These are phyloP conservation scores for Annulohypoxylon nitens DNA, from an alignment of 495 filamentous ascomycete species.

Conservation along the genomic window DNA sequence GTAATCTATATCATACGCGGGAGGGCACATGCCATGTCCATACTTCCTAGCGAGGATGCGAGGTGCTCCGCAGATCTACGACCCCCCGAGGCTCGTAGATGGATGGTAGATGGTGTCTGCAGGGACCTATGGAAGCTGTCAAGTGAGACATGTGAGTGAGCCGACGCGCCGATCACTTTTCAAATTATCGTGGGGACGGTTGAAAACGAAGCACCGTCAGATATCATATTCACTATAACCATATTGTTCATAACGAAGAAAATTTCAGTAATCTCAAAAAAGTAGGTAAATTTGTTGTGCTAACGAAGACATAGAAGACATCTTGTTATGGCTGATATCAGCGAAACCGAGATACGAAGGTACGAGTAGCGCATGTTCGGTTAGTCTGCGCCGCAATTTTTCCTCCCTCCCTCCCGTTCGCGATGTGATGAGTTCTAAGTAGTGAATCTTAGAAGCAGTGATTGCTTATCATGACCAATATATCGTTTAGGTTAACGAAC, in stretches of 20 bases:
- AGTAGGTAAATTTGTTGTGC: constrained; percentile 27
- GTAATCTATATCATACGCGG: constrained; percentile 39
- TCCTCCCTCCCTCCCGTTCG: constrained; percentile 1
- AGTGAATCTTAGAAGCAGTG: constrained; percentile 25
- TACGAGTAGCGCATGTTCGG: constrained; percentile 1
- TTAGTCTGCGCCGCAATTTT: background rate
- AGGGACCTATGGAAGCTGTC: constrained; percentile 14
- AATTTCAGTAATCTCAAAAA: constrained; percentile 10
- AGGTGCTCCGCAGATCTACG: constrained; percentile 10
- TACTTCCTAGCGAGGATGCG: constrained; percentile 24
- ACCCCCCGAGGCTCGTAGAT: constrained; percentile 9
- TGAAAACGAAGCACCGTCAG: background rate
- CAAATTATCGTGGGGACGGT: background rate
- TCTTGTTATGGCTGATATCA: constrained; percentile 3
- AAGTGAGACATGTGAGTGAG: constrained; percentile 19
- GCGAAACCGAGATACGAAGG: constrained; percentile 10
- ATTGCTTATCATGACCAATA: constrained; percentile 20
- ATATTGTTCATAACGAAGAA: background rate
- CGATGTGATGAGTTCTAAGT: constrained; percentile 15
- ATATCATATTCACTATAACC: background rate
- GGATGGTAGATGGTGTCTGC: background rate
- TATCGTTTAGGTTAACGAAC: constrained; percentile 36
- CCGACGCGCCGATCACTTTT: background rate
- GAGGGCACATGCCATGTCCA: constrained; percentile 15
- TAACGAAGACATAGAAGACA: constrained; percentile 33